A percentile compares a stretch with the other conserved stretches of the same genome.
These are phyloP conservation scores for Colletotrichum sp. DNA, from an alignment of 2,329 filamentous ascomycete genomes.

Conservation along the genomic window DNA sequence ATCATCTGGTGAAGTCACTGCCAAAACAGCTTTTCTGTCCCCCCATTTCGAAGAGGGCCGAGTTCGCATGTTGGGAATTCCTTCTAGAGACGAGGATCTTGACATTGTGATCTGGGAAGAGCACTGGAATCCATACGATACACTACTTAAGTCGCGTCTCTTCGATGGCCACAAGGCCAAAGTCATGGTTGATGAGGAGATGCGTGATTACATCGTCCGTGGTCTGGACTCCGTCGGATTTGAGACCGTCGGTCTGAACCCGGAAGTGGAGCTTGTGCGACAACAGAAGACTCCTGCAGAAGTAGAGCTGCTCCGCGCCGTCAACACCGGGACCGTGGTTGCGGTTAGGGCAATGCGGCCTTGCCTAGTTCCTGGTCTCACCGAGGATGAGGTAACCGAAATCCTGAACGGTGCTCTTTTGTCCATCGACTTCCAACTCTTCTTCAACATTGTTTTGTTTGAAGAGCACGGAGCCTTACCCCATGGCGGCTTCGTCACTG, in stretches of 20 bases:
- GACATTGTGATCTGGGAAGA: conserved; percentile 66
- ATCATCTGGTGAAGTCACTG: conserved; percentile 44
- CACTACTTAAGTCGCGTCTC: conserved; percentile 49
- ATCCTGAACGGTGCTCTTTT: conserved; percentile 61
- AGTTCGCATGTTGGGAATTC: conserved; percentile 63
- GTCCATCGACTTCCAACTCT: conserved; percentile 58
- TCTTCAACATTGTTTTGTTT: conserved; percentile 70
- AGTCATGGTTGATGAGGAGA: conserved; percentile 71
- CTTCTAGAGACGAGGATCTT: conserved; percentile 51
- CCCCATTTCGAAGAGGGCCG: conserved; percentile 66
- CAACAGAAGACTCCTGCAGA: conserved; percentile 63
- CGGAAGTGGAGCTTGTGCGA: conserved; percentile 60
- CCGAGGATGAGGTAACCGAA: conserved; percentile 60
- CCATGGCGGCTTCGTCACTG: conserved; percentile 57
- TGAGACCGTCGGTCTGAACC: conserved; percentile 56
- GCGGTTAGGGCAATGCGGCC: conserved; percentile 61
- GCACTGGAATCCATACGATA: conserved; percentile 67
- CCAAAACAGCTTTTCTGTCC: conserved; percentile 62
- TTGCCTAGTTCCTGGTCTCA: conserved; percentile 61
- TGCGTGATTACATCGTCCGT: conserved; percentile 66
- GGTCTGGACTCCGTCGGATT: conserved; percentile 60
- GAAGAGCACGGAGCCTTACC: conserved; percentile 59
- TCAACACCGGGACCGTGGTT: conserved; percentile 68
- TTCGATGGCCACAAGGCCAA: conserved; percentile 36
- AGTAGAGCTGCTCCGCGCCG: conserved; percentile 61